Evolutionary conservation across 2,329 filamentous ascomycete genomes (phyloP), one percentile per base, ranked within the genome.

Genomic region (Botrytis cinerea): DNA sequence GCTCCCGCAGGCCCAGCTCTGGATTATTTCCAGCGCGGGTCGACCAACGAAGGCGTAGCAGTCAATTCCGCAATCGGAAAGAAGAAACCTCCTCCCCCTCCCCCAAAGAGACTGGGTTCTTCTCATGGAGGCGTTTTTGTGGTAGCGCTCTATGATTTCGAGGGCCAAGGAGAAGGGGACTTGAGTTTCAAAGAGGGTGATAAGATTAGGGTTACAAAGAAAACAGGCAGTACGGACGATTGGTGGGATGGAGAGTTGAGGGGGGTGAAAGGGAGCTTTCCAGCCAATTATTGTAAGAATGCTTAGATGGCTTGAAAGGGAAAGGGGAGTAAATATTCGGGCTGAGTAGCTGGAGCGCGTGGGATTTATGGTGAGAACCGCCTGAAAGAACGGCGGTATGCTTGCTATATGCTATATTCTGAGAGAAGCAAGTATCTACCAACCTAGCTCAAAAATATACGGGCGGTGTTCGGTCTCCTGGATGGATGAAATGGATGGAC

Each of bases 181-280:
- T 81, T 97, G 70, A 86, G 86, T 3, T 97, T 97, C 80, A 85
- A 85, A 45, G 92, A 95, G 81, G 93, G 93, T 2, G 93, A 96
- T 79, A 86, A 87, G 68, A 97, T 97, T 77, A 88, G 86, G 63
- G 90, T 97, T 5, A 80, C 94, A 46, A 93, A 93, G 84, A 93
- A 92, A 84, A 96, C 93, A 3, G 87, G 89, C 10, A 94, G 91
- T 75, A 91, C 89, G 35, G 92, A 96, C 82, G 93, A 96, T 80
- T 97, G 93, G 93, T 97, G 93, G 93, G 88, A 93, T 75, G 93
- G 93, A 20, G 93, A 96, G 81, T 76, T 95, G 22, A 85, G 85
- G 59, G 93, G 93, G 0, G 81, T 85, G 40, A 87, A 86, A 79
- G 93, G 93, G 5, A 90, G 85, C 77, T 97, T 97, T 80, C 93